Evolutionary conservation across 2,329 filamentous ascomycete genomes (phyloP).

Genomic region (Ilyonectria sp.): DNA sequence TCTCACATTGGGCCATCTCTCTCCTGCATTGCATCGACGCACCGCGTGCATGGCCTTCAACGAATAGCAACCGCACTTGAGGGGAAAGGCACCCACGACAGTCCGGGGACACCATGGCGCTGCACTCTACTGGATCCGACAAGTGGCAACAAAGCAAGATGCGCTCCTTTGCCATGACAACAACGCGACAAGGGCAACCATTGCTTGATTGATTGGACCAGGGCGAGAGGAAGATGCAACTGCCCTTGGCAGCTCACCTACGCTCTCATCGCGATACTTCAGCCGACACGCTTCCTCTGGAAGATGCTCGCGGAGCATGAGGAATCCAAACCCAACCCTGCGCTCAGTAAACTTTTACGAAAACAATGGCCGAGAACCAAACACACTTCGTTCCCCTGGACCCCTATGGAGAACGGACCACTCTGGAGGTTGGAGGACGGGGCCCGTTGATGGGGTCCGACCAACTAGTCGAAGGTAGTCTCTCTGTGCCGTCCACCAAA

Average conservation of each 20-base stretch:
- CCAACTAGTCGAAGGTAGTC: conserved; percentile 15
- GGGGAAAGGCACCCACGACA: background rate
- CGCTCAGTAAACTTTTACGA: conserved; percentile 7
- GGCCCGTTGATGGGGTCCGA: conserved; percentile 20
- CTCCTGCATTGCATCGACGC: conserved; percentile 38
- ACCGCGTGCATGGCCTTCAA: conserved; percentile 14
- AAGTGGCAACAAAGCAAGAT: conserved; percentile 28
- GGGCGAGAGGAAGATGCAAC: conserved; percentile 3
- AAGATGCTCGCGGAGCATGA: background rate
- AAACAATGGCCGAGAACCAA: conserved; percentile 20
- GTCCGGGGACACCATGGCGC: conserved; percentile 19
- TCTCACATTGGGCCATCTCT: conserved; percentile 31
- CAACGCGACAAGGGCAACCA: conserved; percentile 11
- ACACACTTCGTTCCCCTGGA: conserved; percentile 16
- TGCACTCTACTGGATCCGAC: conserved; percentile 16
- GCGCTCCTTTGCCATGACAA: conserved; percentile 28
- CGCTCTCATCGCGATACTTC: conserved; percentile 12
- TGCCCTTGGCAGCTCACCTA: background rate
- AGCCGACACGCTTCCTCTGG: background rate
- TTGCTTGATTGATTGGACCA: conserved; percentile 8
- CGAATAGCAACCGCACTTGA: conserved; percentile 20
- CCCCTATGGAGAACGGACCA: conserved; percentile 14
- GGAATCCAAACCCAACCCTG: background rate
- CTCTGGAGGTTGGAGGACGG: conserved; percentile 21
- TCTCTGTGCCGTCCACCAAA: conserved; percentile 34